phyloP scores from a whole-genome alignment of 345 rosid genomes.

The Eucalyptus tenuipes region DNA sequence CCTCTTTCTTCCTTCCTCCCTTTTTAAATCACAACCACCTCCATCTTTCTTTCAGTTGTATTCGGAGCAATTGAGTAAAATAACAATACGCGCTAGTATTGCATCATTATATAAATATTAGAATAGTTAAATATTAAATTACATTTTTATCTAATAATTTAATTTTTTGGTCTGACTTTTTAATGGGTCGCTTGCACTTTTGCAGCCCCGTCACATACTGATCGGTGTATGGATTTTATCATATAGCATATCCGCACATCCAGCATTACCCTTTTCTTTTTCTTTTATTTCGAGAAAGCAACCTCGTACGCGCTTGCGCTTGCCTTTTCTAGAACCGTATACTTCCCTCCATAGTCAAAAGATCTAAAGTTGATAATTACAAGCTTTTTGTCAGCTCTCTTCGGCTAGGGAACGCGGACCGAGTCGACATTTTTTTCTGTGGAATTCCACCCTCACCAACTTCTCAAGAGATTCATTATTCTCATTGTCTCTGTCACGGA shows the following conservation, averaged over 20 bases:
- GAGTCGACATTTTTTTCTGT: background rate
- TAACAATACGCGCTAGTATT: accelerated
- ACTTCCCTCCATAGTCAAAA: background rate
- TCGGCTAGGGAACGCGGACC: background rate
- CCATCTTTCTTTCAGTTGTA: background rate
- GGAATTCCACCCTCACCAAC: background rate
- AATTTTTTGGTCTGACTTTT: background rate
- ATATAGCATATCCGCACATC: background rate
- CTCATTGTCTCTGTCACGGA: background rate
- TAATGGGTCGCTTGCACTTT: background rate
- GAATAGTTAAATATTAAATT: background rate
- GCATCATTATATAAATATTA: background rate
- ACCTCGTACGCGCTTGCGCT: background rate
- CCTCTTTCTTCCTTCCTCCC: background rate
- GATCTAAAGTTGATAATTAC: background rate
- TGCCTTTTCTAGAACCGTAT: background rate
- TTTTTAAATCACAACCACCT: background rate
- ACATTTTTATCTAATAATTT: background rate
- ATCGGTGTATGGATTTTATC: background rate
- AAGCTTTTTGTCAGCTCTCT: background rate
- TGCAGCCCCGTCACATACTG: background rate
- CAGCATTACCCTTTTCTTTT: background rate
- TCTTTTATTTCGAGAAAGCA: background rate
- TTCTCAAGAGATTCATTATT: background rate
- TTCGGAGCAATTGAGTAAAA: background rate